Evolutionary conservation across 2,329 filamentous ascomycete genomes (phyloP), one percentile per base, ranked within the genome.

Genomic region (Alternaria ethzedia): DNA sequence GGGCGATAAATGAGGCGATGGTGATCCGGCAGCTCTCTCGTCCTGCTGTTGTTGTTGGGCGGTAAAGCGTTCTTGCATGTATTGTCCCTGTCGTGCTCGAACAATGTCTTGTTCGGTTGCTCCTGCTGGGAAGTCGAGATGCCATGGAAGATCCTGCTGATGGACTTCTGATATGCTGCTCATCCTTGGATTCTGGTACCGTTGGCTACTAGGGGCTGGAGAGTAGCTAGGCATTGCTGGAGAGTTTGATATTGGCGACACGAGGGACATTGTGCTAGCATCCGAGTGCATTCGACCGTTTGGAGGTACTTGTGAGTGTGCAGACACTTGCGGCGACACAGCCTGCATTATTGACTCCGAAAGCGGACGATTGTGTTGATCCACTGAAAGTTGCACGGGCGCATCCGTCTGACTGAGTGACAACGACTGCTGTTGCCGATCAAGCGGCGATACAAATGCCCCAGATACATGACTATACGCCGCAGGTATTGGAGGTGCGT

Each of bases 31-130:
- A 57, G 63, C 72, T 56, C 77, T 70, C 54, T 77, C 75, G 41
- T 71, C 73, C 56, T 78, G 70, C 45, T 73, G 59, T 32, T 79
- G 75, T 46, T 78, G 70, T 47, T 77, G 76, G 23, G 72, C 70
- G 26, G 73, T 70, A 26, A 79, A 70, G 20, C 76, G 75, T 61
- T 77, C 71, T 50, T 76, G 70, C 66, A 80, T 75, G 11, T 77
- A 76, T 52, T 80, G 78, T 47, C 73, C 70, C 41, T 79, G 78
- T 10, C 74, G 76, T 57, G 76, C 75, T 44, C 76, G 74, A 45
- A 79, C 76, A 57, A 78, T 78, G 45, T 80, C 78, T 55, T 79
- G 75, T 44, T 79, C 76, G 3, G 75, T 78, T 3, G 74, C 75
- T 54, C 77, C 76, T 25, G 71, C 69, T 5, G 76, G 78, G 13